phyloP scores from a whole-genome alignment of 257 asterid genomes.

The Verbascum thapsus region DNA sequence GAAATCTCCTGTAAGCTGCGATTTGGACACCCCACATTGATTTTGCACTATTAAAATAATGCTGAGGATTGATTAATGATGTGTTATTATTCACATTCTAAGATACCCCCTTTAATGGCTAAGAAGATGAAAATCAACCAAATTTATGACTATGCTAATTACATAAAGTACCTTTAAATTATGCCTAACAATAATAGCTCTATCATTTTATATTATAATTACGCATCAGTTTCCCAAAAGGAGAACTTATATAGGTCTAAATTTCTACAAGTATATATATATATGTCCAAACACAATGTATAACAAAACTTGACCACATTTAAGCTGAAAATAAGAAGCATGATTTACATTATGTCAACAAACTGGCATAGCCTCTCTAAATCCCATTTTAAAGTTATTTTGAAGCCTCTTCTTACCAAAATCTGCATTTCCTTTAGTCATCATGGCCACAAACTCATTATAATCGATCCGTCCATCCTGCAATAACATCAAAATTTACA shows the following conservation, averaged over 20 bases:
- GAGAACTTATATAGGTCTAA: too few species aligned
- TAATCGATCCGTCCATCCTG: slow-evolving; percentile 54
- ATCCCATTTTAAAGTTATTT: slow-evolving; percentile 36
- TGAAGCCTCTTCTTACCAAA: slow-evolving; percentile 47
- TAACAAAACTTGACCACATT: neutral
- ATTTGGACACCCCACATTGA: slow-evolving; percentile 37
- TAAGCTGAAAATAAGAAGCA: neutral
- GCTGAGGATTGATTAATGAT: slow-evolving; percentile 3
- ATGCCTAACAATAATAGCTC: slow-evolving; percentile 18
- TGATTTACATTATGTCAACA: slow-evolving; percentile 26
- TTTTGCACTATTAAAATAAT: slow-evolving; percentile 14
- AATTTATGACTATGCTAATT: slow-evolving; percentile 3
- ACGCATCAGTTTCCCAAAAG: too few species aligned
- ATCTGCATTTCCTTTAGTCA: slow-evolving; percentile 50
- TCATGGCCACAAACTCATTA: slow-evolving; percentile 54
- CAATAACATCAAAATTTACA: neutral
- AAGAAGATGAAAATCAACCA: slow-evolving; percentile 1
- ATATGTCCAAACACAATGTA: too few species aligned
- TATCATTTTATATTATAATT: too few species aligned
- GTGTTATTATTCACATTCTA: slow-evolving; percentile 16
- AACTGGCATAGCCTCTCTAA: slow-evolving; percentile 42
- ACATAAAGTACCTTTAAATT: slow-evolving; percentile 24
- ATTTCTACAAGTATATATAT: too few species aligned
- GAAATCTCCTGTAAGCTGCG: slow-evolving; percentile 14
- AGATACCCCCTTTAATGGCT: slow-evolving; percentile 16